A percentile compares a stretch with the other conserved stretches of the same genome.
Conservation (phyloP, 352 stramenopile genomes). For the Globisporangium middletonii region DNA sequence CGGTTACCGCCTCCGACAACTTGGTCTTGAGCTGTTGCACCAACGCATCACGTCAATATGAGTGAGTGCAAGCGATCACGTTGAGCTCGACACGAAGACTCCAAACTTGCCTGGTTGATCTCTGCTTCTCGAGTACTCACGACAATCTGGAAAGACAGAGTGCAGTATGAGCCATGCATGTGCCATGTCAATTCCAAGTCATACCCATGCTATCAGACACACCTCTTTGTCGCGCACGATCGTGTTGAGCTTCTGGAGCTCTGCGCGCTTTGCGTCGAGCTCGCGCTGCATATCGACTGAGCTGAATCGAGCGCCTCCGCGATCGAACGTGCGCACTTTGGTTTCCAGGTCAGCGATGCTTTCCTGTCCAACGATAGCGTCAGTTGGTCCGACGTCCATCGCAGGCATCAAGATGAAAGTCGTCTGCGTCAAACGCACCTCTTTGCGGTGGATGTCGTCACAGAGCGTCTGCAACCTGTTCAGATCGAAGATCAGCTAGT, state of each 20-base stretch:
- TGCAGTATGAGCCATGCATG: background rate
- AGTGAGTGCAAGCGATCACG: background rate
- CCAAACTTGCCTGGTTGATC: slow-evolving; percentile 3
- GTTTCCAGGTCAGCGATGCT: slow-evolving; percentile 24
- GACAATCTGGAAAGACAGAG: background rate
- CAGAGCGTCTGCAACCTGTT: slow-evolving; percentile 21
- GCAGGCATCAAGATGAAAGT: background rate
- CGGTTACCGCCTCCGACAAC: slow-evolving; percentile 1
- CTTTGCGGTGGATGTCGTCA: slow-evolving; percentile 20
- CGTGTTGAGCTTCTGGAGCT: slow-evolving; percentile 1
- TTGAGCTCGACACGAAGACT: background rate
- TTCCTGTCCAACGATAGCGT: slow-evolving; percentile 14
- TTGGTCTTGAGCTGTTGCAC: slow-evolving; percentile 1
- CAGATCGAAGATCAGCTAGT: background rate
- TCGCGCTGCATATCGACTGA: slow-evolving; percentile 9
- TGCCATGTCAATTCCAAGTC: background rate
- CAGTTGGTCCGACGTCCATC: background rate
- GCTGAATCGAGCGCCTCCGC: slow-evolving; percentile 2
- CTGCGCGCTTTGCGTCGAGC: slow-evolving; percentile 4
- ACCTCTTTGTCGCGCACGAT: slow-evolving; percentile 14
- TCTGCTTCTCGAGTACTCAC: slow-evolving; percentile 4
- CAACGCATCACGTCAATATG: background rate
- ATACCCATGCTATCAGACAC: background rate
- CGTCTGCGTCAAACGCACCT: slow-evolving; percentile 14
- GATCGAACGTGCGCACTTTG: slow-evolving; percentile 15